Evolutionary conservation across 257 asterid genomes (phyloP).

Genomic region (Solanum chaucha): DNA sequence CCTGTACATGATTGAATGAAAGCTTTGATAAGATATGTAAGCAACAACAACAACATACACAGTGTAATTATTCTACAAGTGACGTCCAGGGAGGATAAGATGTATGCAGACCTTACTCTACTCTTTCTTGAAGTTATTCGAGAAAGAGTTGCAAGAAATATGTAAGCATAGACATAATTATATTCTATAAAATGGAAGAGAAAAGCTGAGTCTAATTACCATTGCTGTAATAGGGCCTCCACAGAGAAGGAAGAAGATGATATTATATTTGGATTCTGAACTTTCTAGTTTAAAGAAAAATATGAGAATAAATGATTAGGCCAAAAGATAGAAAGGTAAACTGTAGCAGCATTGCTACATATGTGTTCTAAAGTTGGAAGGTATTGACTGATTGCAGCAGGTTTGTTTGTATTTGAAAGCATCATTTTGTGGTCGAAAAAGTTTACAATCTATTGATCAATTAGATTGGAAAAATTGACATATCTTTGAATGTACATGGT

Average conservation of each 20-base stretch:
- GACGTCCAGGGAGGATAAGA: not conserved
- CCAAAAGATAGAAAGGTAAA: not conserved
- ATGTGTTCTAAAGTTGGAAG: slow-evolving; percentile 6
- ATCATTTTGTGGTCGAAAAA: slow-evolving; percentile 30
- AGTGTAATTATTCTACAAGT: not conserved
- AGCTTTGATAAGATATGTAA: not conserved
- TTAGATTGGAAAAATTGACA: slow-evolving; percentile 19
- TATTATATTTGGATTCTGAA: not conserved
- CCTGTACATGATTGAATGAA: slow-evolving; percentile 23
- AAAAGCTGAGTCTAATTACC: not conserved
- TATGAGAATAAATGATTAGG: not conserved
- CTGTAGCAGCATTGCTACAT: not conserved
- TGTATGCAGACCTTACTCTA: not conserved
- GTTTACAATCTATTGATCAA: not conserved
- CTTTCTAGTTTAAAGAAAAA: slow-evolving; percentile 16
- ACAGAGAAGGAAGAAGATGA: not conserved
- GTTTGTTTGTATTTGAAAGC: slow-evolving; percentile 20
- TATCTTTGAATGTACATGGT: not conserved
- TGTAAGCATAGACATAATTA: not conserved
- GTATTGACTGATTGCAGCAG: not conserved
- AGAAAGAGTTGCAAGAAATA: not conserved
- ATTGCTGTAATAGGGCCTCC: not conserved
- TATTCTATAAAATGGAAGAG: not conserved
- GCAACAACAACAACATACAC: not conserved
- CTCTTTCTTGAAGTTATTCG: too few relatives aligned